Base-by-base conservation (phyloP, 768 basidiomycete genomes). In the Amanita thiersii region DNA sequence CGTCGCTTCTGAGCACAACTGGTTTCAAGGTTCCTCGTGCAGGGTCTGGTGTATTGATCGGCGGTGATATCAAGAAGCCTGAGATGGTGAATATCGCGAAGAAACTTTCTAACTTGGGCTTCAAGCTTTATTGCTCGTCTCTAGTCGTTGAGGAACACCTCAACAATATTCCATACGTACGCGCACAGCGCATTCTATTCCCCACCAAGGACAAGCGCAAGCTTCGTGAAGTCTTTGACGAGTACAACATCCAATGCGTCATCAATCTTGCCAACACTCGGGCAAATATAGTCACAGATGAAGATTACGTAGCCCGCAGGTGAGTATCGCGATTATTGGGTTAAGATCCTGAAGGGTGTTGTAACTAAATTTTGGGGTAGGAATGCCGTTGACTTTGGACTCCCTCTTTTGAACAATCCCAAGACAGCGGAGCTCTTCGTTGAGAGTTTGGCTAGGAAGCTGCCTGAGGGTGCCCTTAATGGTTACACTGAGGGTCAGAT, bases 151-250 rank as follows among this genome's bases (percentile, higher is more conserved):
- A 94, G 57, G 72, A 83, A 34, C 82, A 77, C 67, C 63, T 97
- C 63, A 90, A 89, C 56, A 61, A 64, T 45, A 69, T 91, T 37
- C 79, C 82, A 5, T 81, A 91, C 55, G 75, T 96, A 15, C 62
- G 66, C 9, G 87, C 79, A 41, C 86, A 90, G 68, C 82, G 84
- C 45, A 97, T 99, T 54, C 79, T 91, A 66, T 94, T 99, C 82
- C 96, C 96, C 3, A 86, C 85, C 37, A 81, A 87, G 48, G 96
- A 99, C 65, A 98, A 99, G 72, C 75, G 96, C 36, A 91, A 88
- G 61, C 70, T 98, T 11, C 83, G 89, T 25, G 84, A 91, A 58
- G 94, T 94, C 9, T 93, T 89, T 48, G 87, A 90, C 59, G 86
- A 94, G 61, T 85, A 84, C 59, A 88, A 97, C 50, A 94, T 99